Base-by-base conservation (phyloP, 2,329 filamentous ascomycete species). In the Stagonosporopsis chrysanthemi region DNA sequence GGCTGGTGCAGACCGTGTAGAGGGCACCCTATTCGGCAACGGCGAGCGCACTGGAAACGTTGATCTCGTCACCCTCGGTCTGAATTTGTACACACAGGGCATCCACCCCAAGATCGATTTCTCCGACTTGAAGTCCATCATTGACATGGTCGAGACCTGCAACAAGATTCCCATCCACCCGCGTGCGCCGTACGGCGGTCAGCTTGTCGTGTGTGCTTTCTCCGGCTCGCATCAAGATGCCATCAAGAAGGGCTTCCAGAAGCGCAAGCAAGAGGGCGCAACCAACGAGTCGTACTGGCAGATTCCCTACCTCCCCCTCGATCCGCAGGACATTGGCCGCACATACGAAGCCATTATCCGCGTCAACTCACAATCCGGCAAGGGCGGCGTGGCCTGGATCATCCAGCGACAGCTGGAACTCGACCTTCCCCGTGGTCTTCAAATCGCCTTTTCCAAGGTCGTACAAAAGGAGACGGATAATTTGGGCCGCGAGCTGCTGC, bases 321-420 rank as follows among this genome's bases (percentile, higher is more conserved):
- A 98, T 72, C 94, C 94, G 5, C 84, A 90, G 71, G 94, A 98
- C 72, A 97, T 98, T 63, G 94, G 94, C 47, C 88, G 94, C 56
- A 97, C 89, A n/a, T 98, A 98, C 84, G 93, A 98, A 79, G 94
- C 94, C 57, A 90, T 98, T 73, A 98, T 98, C 74, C 90, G 94
- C 58, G 94, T 98, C 84, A 99, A 98, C 82, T 96, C 91, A 17
- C 94, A 98, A 77, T 91, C 88, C 68, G 94, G 94, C 64, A 98
- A 99, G 81, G 94, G 94, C 60, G 95, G 95, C 68, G 89, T 91
- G 58, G 93, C 94, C 47, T 98, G 91, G 91, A 90, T 98, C 73
- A 93, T 98, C 74, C 88, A 93, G 74, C 89, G 90, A 67, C 89
- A 92, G 71, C 86, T 98, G 61, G 87, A 95, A 72, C 89, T 98